Evolutionary conservation across 805 yeast genomes (phyloP).

Genomic region (Gaillardinia entomophila): DNA sequence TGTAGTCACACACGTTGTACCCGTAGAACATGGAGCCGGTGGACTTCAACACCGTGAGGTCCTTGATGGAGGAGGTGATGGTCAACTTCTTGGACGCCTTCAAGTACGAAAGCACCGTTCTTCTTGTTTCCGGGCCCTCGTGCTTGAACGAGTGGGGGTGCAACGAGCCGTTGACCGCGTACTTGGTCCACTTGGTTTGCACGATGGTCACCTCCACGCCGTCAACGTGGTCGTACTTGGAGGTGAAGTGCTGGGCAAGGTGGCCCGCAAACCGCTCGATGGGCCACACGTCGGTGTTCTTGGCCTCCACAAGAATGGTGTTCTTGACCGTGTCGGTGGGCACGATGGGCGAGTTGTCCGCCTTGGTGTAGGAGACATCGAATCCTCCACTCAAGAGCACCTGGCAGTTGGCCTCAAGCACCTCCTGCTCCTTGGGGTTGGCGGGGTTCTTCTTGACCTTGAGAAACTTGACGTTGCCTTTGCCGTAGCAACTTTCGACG

Average conservation of each 20-base stretch:
- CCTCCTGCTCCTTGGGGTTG: conserved; percentile 71
- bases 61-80: conserved; percentile 67
- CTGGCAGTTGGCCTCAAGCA: conserved; percentile 79
- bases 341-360: conserved; percentile 83
- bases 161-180: conserved; percentile 62
- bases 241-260: conserved; percentile 73
- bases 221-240: conserved; percentile 70
- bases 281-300: conserved; percentile 80
- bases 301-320: conserved; percentile 79
- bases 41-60: conserved; percentile 78
- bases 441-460: conserved; percentile 76
- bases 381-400: conserved; percentile 73
- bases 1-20: conserved; percentile 79
- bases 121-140: conserved; percentile 78
- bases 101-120: conserved; percentile 47
- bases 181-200: conserved; percentile 79
- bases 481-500: conserved; percentile 60
- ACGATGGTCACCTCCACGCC: conserved; percentile 62
- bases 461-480: conserved; percentile 86
- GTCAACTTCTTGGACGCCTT: conserved; percentile 47
- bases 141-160: conserved; percentile 83
- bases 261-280: conserved; percentile 86
- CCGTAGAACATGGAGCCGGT: conserved; percentile 94
- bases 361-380: conserved; percentile 77
- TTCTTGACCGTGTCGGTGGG: conserved; percentile 94